Conservation (phyloP, 768 basidiomycete species). For the Leucocoprinus leucothites region DNA sequence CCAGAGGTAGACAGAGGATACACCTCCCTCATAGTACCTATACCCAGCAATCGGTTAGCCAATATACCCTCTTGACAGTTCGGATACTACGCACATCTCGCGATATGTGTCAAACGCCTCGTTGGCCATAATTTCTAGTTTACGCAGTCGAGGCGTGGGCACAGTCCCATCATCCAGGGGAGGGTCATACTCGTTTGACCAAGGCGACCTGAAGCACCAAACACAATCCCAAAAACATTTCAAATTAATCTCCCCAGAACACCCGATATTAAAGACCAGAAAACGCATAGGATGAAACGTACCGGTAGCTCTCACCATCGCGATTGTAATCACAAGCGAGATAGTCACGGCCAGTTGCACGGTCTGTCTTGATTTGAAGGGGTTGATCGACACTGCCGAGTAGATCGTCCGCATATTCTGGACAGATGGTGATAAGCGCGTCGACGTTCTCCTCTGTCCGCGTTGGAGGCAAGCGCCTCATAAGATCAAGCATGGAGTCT, state of each 20-base stretch:
- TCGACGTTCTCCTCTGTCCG: constrained; percentile 85
- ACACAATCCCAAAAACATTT: not conserved
- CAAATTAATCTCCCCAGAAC: too few species aligned
- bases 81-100: constrained; percentile 63
- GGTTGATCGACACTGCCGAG: constrained; percentile 95
- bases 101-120: constrained; percentile 97
- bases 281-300: constrained; percentile 21
- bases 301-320: constrained; percentile 91
- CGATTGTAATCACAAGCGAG: constrained; percentile 93
- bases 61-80: not conserved
- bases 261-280: constrained; percentile 10
- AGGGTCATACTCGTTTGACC: constrained; percentile 96
- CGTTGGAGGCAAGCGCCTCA: constrained; percentile 93
- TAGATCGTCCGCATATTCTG: constrained; percentile 94
- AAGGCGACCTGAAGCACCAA: constrained; percentile 74
- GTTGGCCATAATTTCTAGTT: constrained; percentile 90
- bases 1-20: constrained; percentile 97
- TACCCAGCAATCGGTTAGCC: constrained; percentile 33
- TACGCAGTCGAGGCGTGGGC: constrained; percentile 81
- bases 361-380: constrained; percentile 77
- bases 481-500: constrained; percentile 93
- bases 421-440: constrained; percentile 76
- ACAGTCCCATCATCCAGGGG: constrained; percentile 85
- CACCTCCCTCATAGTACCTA: constrained; percentile 93
- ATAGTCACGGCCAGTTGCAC: constrained; percentile 81